Conservation (phyloP, 208 protist genomes). For the Trichomonas gallinae region DNA sequence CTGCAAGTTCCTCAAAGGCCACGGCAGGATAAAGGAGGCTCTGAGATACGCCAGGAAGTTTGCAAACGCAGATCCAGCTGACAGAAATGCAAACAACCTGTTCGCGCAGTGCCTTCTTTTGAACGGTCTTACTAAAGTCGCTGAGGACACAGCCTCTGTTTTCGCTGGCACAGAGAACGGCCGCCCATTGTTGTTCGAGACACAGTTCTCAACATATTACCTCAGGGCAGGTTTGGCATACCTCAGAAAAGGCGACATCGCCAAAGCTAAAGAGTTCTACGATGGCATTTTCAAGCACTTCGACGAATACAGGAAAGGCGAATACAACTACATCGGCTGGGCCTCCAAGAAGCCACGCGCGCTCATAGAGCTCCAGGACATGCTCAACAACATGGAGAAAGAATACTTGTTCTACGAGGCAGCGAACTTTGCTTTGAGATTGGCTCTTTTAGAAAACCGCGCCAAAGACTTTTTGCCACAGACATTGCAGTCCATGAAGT, state of each 20-base stretch:
- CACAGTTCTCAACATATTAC: neutral
- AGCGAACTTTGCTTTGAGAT: neutral
- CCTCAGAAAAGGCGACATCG: neutral
- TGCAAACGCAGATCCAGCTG: neutral
- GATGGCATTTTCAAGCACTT: neutral
- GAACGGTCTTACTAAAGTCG: neutral
- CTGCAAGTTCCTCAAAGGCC: neutral
- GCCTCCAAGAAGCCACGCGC: neutral
- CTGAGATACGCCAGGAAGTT: neutral
- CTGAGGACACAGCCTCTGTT: neutral
- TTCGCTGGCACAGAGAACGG: neutral
- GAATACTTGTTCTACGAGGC: neutral
- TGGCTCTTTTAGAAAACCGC: neutral
- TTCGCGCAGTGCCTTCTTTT: neutral
- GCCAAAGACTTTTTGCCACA: neutral
- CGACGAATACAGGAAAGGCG: neutral
- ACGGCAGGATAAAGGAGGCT: neutral
- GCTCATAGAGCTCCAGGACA: neutral
- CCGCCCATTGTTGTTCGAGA: neutral
- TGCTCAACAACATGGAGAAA: neutral
- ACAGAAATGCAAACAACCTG: neutral
- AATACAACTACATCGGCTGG: neutral
- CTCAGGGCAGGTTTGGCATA: neutral
- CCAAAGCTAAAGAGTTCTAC: neutral
- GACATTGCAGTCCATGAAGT: neutral